Evolutionary conservation across 148 eudicot genomes (phyloP), one percentile per base, ranked within the genome.

Genomic region (Heliosperma pusillum): DNA sequence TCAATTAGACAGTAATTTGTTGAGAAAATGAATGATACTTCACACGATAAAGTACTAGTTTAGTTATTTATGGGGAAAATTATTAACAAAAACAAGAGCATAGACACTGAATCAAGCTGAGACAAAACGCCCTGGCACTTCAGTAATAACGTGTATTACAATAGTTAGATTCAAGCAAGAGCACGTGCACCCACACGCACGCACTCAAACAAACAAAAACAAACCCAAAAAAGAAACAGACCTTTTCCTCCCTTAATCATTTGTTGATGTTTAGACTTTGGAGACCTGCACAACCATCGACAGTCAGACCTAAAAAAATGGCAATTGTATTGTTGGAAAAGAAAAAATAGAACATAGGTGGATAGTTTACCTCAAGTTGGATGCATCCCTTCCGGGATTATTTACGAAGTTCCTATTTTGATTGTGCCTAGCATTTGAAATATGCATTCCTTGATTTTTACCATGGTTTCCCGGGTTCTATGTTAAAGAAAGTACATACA

Each of bases 181-280:
- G 4, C 17, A 16, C 17, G 12, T 50, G 19, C 55, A 12, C 17
- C 4, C 55, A 50, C 55, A 50, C 55, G 5, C 55, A 50, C 10
- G 4, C 53, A 47, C 53, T 10, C 53, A 67, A 47, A 45, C 25
- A 30, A 47, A 33, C 33, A 68, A 53, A 20, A 15, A 2, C 26
- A 36, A 40, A 30, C 65, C 21, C 9, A 8, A 40, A 79, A 3
- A 82, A 6, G 79, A 26, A 3, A 67, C 82, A 59, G 4, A 88
- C 92, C 92, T 84, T 82, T 87, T 69, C 73, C 83, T 67, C 76
- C 81, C 73, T 84, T 85, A 73, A 79, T 85, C 59, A 50, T 63
- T 29, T 81, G 80, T 59, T 47, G 82, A 77, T 53, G 61, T 57
- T 79, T 83, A 62, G 72, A 68, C 69, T 83, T 84, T 47, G 73